Base-by-base conservation (phyloP, 495 filamentous ascomycete genomes). In the Trypethelium eluteriae region DNA sequence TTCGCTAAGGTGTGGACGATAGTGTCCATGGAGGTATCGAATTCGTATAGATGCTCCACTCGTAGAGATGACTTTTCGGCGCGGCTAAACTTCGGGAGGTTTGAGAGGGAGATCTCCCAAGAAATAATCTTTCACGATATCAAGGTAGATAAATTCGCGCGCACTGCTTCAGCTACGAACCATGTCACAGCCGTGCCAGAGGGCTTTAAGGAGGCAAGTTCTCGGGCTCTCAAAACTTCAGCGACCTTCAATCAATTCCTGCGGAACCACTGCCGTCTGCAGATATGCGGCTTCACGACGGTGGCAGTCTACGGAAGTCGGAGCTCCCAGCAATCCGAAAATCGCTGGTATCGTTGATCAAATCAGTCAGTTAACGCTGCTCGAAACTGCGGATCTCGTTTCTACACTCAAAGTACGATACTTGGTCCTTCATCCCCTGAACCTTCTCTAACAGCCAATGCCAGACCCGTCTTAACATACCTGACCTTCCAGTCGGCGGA, bases 301-400 rank as follows among this genome's bases (percentile, higher is more conserved):
- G 82, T 88, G 87, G 84, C 84, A 88, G 76, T 88, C 90, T 63
- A 89, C 89, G 66, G 85, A 88, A 64, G 81, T 84, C 65, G 75
- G 83, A 25, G 77, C 83, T 66, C 69, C 77, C 59, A 72, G 70
- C 35, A 92, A 88, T 78, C 91, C 94, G 38, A 98, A 98, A 83
- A 94, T 99, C 71, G 71, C 85, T 63, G 84, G 83, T 62, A 98
- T 99, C 72, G 94, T 99, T 67, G 94, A 98, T 78, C 92, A 98
- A 77, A 98, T 99, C 75, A 93, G 92, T 79, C 86, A 92, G 86
- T 89, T 99, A 84, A 99, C 92, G 25, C 82, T 99, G 66, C 79
- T 99, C 72, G 95, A 99, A 83, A 99, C 95, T 6, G 93, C 95
- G 49, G 93, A 97, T 76, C 81, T 99, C 25, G 94, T 99, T 38